Base-by-base conservation (phyloP, 116 monocot genomes). In the Trichopus zeylanicus region DNA sequence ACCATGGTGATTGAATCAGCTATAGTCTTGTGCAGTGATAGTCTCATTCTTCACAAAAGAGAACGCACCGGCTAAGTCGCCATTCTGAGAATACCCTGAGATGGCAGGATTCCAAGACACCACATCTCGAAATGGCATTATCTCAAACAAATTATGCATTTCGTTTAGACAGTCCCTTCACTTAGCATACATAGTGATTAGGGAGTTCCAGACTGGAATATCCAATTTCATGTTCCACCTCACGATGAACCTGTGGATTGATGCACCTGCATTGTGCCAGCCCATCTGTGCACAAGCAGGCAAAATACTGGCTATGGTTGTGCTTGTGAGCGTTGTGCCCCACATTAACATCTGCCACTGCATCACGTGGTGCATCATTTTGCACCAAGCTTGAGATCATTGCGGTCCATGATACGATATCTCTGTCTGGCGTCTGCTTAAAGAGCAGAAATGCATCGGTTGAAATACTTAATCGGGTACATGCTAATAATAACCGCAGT, bases 341-440 rank as follows among this genome's bases (percentile, higher is more conserved):
- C 53, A 68, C 0, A 6, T 48, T 39, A 79, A 18, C 81, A 82
- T 76, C 48, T 63, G 53, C 6, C 78, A 87, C 24, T 7, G 87
- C 82, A 15, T 71, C 68, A 25, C 76, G 62, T n/a, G 79, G 66
- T 46, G 51, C 25, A 61, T 51, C 68, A 29, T 73, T 82, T 48
- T 79, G 87, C 16, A 66, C 68, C 1, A 84, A 70, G n/a, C 88
- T 83, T 0, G 87, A 76, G 13, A 79, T 82, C 81, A 87, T 79
- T 0, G 79, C 75, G 20, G 80, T 74, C 88, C 83, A 83, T 13
- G 47, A 47, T 1, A 89, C 60, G 20, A 52, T 55, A 55, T 89
- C 89, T 46, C 27, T 75, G 26, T 78, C 46, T 23, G 7, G 13
- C 1, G 67, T 29, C 15, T 25, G 59, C 21, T 78, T 55, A 28